These are phyloP conservation scores for Aspergillus sp. DNA, from an alignment of 2,329 filamentous ascomycete genomes.

Conservation along the genomic window DNA sequence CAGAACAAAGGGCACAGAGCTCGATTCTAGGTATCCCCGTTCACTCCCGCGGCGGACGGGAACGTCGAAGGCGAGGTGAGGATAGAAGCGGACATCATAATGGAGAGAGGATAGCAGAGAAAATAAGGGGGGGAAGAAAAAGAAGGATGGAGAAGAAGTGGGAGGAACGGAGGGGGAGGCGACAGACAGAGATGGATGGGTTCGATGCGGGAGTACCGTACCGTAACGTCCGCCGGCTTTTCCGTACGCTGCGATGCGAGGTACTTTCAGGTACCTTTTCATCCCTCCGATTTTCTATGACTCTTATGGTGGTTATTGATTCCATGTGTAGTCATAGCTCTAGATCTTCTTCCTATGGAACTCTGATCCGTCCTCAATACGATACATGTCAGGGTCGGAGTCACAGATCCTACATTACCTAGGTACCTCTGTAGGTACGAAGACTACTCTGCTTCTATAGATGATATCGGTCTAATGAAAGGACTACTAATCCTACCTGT, in stretches of 20 bases:
- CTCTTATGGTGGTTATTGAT: too few species aligned
- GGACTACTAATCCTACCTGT: too few species aligned
- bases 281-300: neutral
- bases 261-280: neutral
- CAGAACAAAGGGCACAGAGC: conserved; percentile 13
- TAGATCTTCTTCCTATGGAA: too few species aligned
- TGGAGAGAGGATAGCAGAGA: conserved; percentile 19
- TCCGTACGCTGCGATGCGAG: neutral
- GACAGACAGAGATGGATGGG: conserved; percentile 16
- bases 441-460: too few species aligned
- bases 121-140: conserved; percentile 18
- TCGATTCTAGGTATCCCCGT: conserved; percentile 37
- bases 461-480: too few species aligned
- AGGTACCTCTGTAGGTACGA: too few species aligned
- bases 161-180: conserved; percentile 17
- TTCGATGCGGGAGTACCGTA: neutral
- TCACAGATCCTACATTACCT: too few species aligned
- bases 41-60: conserved; percentile 47
- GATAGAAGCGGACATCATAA: conserved; percentile 37
- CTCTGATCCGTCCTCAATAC: too few species aligned
- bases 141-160: conserved; percentile 13
- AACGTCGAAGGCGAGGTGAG: conserved; percentile 30
- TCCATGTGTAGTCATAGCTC: too few species aligned
- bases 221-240: neutral
- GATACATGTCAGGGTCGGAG: too few species aligned